Conservation (phyloP, 2,329 filamentous ascomycete genomes). For the Leptographium wingfieldii region DNA sequence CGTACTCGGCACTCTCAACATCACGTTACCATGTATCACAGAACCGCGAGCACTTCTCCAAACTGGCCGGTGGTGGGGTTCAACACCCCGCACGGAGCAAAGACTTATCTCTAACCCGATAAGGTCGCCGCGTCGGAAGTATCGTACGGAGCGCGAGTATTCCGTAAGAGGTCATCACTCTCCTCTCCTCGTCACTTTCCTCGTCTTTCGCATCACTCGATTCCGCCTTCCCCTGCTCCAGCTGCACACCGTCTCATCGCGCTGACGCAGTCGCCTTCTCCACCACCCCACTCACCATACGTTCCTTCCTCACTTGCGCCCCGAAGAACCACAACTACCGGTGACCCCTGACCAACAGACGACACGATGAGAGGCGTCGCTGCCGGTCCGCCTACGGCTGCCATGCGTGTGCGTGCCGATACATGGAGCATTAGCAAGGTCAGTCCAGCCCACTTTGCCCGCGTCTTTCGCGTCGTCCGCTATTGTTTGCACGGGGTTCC, state of each 20-base stretch:
- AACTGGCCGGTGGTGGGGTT: background rate
- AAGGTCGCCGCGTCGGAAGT: background rate
- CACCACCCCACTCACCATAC: background rate
- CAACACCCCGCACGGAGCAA: background rate
- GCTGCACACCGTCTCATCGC: background rate
- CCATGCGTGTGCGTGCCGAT: constrained; percentile 17
- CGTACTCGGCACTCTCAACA: too few relatives aligned
- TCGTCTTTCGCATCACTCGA: background rate
- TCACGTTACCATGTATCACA: too few relatives aligned
- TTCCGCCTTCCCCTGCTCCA: background rate
- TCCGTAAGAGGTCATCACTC: background rate
- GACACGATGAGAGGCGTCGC: constrained; percentile 2
- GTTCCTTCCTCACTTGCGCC: constrained; percentile 1
- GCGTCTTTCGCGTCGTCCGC: background rate
- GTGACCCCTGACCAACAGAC: background rate
- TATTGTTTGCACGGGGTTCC: background rate
- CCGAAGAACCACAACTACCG: background rate
- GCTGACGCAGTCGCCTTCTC: background rate
- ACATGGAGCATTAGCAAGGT: constrained; percentile 28
- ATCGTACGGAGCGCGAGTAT: background rate
- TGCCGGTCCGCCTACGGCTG: background rate
- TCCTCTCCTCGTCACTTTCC: background rate
- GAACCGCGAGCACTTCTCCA: too few relatives aligned
- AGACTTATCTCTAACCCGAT: background rate
- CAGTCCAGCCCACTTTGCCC: background rate